Percentiles rank a stretch among this genome's conserved stretches.
Evolutionary conservation across 257 asterid genomes (phyloP).

Genomic region (Oldenlandia corymbosa): DNA sequence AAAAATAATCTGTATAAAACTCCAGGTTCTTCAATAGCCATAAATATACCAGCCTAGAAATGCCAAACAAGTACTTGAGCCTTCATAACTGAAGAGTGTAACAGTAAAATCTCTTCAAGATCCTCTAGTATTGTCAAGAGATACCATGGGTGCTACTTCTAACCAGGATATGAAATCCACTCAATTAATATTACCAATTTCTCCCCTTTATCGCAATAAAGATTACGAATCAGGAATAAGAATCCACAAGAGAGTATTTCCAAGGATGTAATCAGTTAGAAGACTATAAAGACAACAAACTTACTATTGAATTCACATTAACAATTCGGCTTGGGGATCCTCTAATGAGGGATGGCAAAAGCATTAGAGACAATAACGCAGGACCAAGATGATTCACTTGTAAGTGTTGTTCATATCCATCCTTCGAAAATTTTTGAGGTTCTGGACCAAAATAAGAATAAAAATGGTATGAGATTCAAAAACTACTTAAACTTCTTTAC

Average conservation of each 20-base stretch:
- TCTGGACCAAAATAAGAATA: constrained; percentile 37
- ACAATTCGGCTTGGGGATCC: constrained; percentile 93
- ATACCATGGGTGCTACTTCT: no score
- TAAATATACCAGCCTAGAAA: no score
- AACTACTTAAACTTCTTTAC: neutral
- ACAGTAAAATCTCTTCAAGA: neutral
- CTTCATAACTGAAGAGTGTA: no score
- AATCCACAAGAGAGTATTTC: neutral
- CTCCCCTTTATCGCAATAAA: neutral
- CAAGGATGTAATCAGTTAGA: neutral
- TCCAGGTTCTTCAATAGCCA: constrained; percentile 1
- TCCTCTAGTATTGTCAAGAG: neutral
- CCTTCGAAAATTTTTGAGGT: constrained; percentile 78
- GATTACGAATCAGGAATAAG: neutral
- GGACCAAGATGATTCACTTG: constrained; percentile 99
- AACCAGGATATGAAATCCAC: neutral
- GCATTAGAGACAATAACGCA: constrained; percentile 77
- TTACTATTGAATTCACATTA: constrained; percentile 83
- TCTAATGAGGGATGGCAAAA: constrained; percentile 87
- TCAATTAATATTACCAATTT: neutral
- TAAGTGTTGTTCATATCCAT: constrained; percentile 88
- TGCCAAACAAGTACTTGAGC: no score
- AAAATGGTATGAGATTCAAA: constrained; percentile 11
- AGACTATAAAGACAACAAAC: constrained; percentile 20
- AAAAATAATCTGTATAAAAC: neutral